A percentile compares a stretch with the other conserved stretches of the same genome.
Conservation (phyloP, 2,329 filamentous ascomycete species). For the Knufia fluminis region DNA sequence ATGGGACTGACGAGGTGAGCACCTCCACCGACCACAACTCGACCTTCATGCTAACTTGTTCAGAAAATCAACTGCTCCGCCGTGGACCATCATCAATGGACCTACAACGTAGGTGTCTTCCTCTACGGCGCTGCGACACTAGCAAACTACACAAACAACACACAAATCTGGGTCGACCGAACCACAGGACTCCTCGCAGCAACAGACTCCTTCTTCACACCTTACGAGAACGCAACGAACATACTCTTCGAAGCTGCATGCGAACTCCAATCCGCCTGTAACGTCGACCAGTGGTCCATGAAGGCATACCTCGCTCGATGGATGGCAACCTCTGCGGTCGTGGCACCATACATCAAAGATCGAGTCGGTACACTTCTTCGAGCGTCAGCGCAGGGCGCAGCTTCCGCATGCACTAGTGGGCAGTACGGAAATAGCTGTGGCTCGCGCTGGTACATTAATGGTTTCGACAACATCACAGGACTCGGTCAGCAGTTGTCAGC, state of each 20-base stretch:
- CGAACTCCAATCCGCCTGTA: conserved; percentile 52
- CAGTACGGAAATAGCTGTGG: conserved; percentile 51
- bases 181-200: conserved; percentile 48
- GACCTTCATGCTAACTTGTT: conserved; percentile 23
- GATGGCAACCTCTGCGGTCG: conserved; percentile 50
- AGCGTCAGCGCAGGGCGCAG: conserved; percentile 50
- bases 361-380: conserved; percentile 50
- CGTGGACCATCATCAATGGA: conserved; percentile 55
- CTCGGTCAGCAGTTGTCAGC: conserved; percentile 63
- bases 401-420: conserved; percentile 53
- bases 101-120: conserved; percentile 56
- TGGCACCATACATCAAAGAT: conserved; percentile 51
- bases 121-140: conserved; percentile 34
- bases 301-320: conserved; percentile 62
- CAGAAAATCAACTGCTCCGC: conserved; percentile 47
- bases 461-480: conserved; percentile 50
- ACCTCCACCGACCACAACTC: not conserved
- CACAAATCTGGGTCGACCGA: conserved; percentile 44
- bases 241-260: conserved; percentile 60
- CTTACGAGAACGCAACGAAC: conserved; percentile 34
- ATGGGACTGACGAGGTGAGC: conserved; percentile 44
- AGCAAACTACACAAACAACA: conserved; percentile 50
- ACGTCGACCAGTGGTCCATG: conserved; percentile 62
- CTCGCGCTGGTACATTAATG: conserved; percentile 49
- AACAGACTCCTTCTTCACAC: conserved; percentile 41